Evolutionary conservation across 2,329 filamentous ascomycete genomes (phyloP).

Genomic region (Albifimbria verrucaria): DNA sequence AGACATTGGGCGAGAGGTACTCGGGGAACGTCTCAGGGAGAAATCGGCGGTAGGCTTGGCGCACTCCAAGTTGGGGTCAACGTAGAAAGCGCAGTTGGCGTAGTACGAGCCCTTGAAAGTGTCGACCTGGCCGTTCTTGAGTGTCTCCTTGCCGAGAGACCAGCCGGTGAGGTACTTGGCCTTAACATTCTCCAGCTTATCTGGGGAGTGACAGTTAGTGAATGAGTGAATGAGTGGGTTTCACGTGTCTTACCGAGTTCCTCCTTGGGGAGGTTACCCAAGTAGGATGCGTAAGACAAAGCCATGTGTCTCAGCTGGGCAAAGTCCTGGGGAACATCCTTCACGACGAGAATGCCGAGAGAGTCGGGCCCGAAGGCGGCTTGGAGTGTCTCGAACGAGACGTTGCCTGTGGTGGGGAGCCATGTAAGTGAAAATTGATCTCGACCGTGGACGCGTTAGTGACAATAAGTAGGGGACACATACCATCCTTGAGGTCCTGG

Average conservation of each 20-base stretch:
- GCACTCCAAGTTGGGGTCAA: constrained; percentile 59
- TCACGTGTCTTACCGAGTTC: constrained; percentile 59
- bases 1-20: constrained; percentile 87
- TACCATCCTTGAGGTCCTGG: constrained; percentile 58
- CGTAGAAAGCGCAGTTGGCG: constrained; percentile 77
- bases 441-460: too few relatives aligned
- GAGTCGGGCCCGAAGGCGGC: constrained; percentile 87
- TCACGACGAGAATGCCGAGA: constrained; percentile 90
- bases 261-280: constrained; percentile 71
- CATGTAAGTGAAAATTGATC: constrained; percentile 11
- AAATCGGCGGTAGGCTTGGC: constrained; percentile 58
- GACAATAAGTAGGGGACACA: too few relatives aligned
- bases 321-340: constrained; percentile 74
- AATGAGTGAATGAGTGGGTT: neutral
- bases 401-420: constrained; percentile 49
- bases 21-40: constrained; percentile 69
- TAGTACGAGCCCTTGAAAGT: constrained; percentile 83
- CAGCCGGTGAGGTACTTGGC: constrained; percentile 69
- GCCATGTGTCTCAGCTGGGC: constrained; percentile 66
- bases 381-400: constrained; percentile 67
- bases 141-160: constrained; percentile 79
- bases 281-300: constrained; percentile 83
- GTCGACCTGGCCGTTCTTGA: constrained; percentile 74
- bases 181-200: constrained; percentile 54
- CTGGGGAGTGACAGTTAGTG: constrained; percentile 14